These are phyloP conservation scores for Calonectria crousiana DNA, from an alignment of 2,329 filamentous ascomycete species.

Conservation along the genomic window DNA sequence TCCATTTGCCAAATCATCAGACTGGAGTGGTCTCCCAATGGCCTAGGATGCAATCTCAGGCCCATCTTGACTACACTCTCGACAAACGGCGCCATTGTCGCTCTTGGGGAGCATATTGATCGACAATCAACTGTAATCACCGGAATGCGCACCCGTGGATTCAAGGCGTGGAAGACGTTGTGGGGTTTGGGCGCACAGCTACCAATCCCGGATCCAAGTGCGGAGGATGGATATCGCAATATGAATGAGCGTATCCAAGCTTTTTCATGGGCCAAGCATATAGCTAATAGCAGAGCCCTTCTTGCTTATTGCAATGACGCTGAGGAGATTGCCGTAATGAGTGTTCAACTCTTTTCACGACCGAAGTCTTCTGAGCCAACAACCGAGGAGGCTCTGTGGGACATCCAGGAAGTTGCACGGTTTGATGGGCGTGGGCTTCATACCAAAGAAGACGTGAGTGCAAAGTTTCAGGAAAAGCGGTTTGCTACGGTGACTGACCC, in stretches of 20 bases:
- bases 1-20: constrained; percentile 67
- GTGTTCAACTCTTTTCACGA: constrained; percentile 55
- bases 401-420: constrained; percentile 62
- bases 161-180: constrained; percentile 65
- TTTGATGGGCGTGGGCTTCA: constrained; percentile 63
- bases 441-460: constrained; percentile 44
- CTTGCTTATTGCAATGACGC: constrained; percentile 66
- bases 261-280: constrained; percentile 65
- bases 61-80: constrained; percentile 65
- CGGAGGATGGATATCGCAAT: constrained; percentile 46
- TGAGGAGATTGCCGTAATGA: constrained; percentile 63
- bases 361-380: constrained; percentile 32
- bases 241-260: constrained; percentile 61
- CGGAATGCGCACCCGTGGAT: constrained; percentile 52
- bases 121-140: constrained; percentile 41
- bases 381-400: constrained; percentile 57
- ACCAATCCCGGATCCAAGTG: constrained; percentile 58
- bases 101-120: constrained; percentile 63
- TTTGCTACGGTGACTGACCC: constrained; percentile 22
- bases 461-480: not conserved
- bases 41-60: constrained; percentile 66
- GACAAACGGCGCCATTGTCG: constrained; percentile 61
- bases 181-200: constrained; percentile 68
- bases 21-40: constrained; percentile 69
- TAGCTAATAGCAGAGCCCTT: constrained; percentile 56